Base-by-base conservation (phyloP, 352 stramenopile species). In the Globisporangium viniferum region DNA sequence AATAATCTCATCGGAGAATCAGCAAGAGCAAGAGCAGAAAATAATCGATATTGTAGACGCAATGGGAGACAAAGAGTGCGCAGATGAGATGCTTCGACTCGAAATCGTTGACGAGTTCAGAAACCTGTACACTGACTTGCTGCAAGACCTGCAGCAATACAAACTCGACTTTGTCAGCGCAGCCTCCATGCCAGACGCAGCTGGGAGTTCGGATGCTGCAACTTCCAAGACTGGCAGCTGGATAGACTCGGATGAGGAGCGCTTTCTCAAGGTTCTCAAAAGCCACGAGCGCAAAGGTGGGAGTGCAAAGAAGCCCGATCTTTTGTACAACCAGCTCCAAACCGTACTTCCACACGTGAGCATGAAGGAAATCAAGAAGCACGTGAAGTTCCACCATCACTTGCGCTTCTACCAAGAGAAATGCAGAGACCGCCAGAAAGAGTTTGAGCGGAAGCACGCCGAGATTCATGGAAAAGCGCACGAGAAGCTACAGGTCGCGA, bases 301-400 rank as follows among this genome's bases (percentile, higher is more conserved):
- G 0, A 53, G 36, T 15, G 65, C 72, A 9, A 88, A 84, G 53
- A 88, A 81, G 35, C 69, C 68, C 2, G 78, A 91, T 1, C 18
- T 90, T 5, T 56, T 93, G n/a, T 89, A 92, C 51, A 74, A 83
- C n/a, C 80, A 90, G 60, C 44, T 90, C 2, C 64, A 70, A 27
- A 70, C 79, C 10, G 77, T 88, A 0, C 64, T 93, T 0, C 81
- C 83, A 0, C 71, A 75, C 20, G 41, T 77, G n/a, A 33, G 66
- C 24, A 39, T 72, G n/a, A 22, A 68, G 1, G 72, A 84, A 33
- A 79, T 92, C 29, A 81, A 80, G 33, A 69, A 63, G 22, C 86
- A 94, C 60, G 71, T 78, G 9, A 88, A 81, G 54, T 92, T 89
- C 44, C 79, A 92, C 39, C 81, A 85, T 12, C 71, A 87, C 68